Base-by-base conservation (phyloP, 345 rosid species). In the Schrenkiella parvula region DNA sequence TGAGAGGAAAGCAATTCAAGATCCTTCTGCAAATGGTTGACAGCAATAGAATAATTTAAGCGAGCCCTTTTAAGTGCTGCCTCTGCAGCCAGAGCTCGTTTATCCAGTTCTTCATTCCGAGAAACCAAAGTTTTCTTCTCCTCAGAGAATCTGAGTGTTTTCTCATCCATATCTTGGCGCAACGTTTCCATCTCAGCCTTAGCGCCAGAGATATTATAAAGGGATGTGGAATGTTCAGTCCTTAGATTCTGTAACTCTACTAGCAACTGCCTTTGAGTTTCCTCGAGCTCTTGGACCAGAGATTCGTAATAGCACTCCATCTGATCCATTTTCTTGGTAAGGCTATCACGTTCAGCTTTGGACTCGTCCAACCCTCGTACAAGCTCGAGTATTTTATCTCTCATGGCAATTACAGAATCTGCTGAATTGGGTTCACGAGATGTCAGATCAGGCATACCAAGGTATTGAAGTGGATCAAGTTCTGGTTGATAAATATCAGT, bases 301-400 rank as follows among this genome's bases (percentile, higher is more conserved):
- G 93, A 89, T 82, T 95, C 97, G 55, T 95, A 95, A 76, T 95
- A 91, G 73, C 97, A 88, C 78, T 95, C 99, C 99, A 95, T 95
- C 89, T 95, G 90, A 71, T 83, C 90, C 96, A 91, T 91, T 86
- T 95, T 95, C 85, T 85, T 89, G 35, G 88, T 80, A 71, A 95
- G 93, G 83, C 84, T 85, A 77, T 84, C 95, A 64, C 81, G 80
- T 82, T 91, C 97, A 72, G 87, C 82, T 83, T 91, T 91, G 58
- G 97, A 87, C 64, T 87, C 95, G 67, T 89, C 96, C 83, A 95
- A 79, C 69, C 88, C 99, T 59, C 87, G 83, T 74, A 91, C 41
- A 80, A 95, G 97, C 83, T 95, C 96, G 74, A 87, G 82, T 44
- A 88, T 80, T 78, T 89, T 91, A 26, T 78, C 85, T 79, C 82